phyloP scores from a whole-genome alignment of 306 rosid species.

The peach (Prunus persica) region DNA sequence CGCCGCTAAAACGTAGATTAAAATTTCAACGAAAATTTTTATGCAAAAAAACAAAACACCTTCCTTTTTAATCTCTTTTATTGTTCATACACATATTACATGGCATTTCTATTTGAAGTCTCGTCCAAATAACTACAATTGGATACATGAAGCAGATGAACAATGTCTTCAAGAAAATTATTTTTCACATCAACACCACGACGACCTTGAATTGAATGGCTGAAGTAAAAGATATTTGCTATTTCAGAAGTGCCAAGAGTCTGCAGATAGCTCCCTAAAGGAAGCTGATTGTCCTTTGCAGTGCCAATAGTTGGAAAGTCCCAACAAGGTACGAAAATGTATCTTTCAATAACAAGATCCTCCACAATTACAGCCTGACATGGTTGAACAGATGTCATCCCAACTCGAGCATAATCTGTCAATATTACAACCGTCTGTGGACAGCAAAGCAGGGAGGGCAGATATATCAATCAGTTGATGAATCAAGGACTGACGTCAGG shows the following conservation, averaged over 20 bases:
- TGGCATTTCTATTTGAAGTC: no score
- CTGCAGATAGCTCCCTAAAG: slow-evolving; percentile 41
- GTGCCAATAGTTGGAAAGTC: slow-evolving; percentile 54
- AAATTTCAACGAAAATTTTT: no score
- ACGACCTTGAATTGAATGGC: slow-evolving; percentile 58
- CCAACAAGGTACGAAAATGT: slow-evolving; percentile 84
- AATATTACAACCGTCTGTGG: slow-evolving; percentile 35
- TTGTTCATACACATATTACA: no score
- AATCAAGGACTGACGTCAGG: slow-evolving; percentile 50
- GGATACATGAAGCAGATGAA: slow-evolving; percentile 41
- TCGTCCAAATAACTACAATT: no score
- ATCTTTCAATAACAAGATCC: slow-evolving; percentile 91
- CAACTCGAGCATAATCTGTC: slow-evolving; percentile 55
- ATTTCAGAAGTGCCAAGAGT: slow-evolving; percentile 55
- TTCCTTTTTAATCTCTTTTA: no score
- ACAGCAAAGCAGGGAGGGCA: slow-evolving; percentile 44
- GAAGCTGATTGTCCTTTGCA: slow-evolving; percentile 39
- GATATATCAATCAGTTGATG: slow-evolving; percentile 81
- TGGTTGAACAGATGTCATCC: slow-evolving; percentile 54
- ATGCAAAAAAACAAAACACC: no score
- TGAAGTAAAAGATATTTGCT: slow-evolving; percentile 63
- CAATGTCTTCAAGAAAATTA: slow-evolving; percentile 39
- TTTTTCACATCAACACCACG: slow-evolving; percentile 24
- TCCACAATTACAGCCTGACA: slow-evolving; percentile 56
- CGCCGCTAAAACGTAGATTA: no score